Evolutionary conservation across 192 early-diverging fungal species (phyloP).

Genomic region (Martensiomyces pterosporus): DNA sequence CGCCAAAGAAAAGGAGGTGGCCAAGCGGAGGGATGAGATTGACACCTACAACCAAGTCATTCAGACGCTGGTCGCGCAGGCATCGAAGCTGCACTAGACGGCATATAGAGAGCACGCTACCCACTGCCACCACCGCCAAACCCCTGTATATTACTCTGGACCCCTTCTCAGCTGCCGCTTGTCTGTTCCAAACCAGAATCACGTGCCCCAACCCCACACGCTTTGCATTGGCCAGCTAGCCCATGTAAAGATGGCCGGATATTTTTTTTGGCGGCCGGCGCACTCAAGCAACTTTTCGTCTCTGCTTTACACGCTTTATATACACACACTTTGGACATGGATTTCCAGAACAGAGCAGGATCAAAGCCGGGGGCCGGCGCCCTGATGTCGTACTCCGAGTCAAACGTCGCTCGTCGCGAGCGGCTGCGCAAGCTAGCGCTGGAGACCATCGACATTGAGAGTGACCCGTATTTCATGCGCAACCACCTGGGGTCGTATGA

Average conservation of each 20-base stretch:
- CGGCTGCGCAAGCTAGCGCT: constrained; percentile 91
- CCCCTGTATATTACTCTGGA: no score
- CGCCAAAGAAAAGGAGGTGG: constrained; percentile 14
- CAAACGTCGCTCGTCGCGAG: constrained; percentile 89
- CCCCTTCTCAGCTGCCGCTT: no score
- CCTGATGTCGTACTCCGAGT: constrained; percentile 76
- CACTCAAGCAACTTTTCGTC: no score
- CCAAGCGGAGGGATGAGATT: constrained; percentile 24
- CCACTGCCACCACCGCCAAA: no score
- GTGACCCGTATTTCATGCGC: constrained; percentile 98
- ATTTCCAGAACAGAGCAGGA: constrained; percentile 85
- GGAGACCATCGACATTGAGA: constrained; percentile 93
- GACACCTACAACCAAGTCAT: constrained; percentile 45
- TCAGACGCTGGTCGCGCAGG: constrained; percentile 39
- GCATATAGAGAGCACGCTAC: no score
- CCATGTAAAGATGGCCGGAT: no score
- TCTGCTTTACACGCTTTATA: constrained; percentile 1
- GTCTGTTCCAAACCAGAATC: no score
- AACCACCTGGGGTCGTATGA: constrained; percentile 80
- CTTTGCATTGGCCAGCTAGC: no score
- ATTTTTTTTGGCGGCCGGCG: no score
- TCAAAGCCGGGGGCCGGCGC: constrained; percentile 87
- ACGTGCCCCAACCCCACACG: no score
- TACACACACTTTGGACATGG: constrained; percentile 39
- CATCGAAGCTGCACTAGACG: constrained; percentile 27